A percentile compares a stretch with the other conserved stretches of the same genome.
phyloP scores from a whole-genome alignment of 1,284 basidiomycete genomes.

The Apiotrichum montevideense region DNA sequence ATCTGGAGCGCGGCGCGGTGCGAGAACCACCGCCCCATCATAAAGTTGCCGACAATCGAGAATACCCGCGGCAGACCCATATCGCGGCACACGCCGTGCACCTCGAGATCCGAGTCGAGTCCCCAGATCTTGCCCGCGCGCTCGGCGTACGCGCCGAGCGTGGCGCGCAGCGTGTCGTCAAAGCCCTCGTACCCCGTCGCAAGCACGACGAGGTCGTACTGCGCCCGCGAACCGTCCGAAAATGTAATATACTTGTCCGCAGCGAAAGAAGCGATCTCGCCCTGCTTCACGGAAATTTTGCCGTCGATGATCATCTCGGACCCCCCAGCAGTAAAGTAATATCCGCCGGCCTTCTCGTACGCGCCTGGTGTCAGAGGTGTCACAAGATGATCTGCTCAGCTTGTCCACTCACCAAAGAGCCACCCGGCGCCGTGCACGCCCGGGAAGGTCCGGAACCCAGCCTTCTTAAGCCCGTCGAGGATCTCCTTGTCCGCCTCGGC shows the following conservation, averaged over 20 bases:
- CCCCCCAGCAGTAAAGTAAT: constrained; percentile 53
- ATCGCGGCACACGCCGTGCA: constrained; percentile 53
- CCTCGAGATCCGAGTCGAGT: constrained; percentile 56
- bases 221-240: constrained; percentile 58
- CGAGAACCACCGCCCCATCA: constrained; percentile 55
- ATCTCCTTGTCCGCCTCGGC: constrained; percentile 56
- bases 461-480: constrained; percentile 54
- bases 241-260: constrained; percentile 57
- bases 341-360: constrained; percentile 46
- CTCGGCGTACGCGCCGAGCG: constrained; percentile 53
- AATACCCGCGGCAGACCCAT: constrained; percentile 41
- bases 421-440: constrained; percentile 52
- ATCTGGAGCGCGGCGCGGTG: constrained; percentile 59
- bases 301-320: constrained; percentile 58
- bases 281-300: constrained; percentile 68
- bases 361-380: constrained; percentile 14
- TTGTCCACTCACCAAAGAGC: constrained; percentile 10
- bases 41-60: constrained; percentile 51
- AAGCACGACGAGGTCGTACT: constrained; percentile 63
- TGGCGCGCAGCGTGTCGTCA: constrained; percentile 46
- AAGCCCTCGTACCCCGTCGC: constrained; percentile 55
- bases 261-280: constrained; percentile 50
- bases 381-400: no score
- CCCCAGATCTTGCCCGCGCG: constrained; percentile 56
- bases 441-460: constrained; percentile 58